Evolutionary conservation across 441 rosid species (phyloP).

Genomic region (Corymbia calophylla): DNA sequence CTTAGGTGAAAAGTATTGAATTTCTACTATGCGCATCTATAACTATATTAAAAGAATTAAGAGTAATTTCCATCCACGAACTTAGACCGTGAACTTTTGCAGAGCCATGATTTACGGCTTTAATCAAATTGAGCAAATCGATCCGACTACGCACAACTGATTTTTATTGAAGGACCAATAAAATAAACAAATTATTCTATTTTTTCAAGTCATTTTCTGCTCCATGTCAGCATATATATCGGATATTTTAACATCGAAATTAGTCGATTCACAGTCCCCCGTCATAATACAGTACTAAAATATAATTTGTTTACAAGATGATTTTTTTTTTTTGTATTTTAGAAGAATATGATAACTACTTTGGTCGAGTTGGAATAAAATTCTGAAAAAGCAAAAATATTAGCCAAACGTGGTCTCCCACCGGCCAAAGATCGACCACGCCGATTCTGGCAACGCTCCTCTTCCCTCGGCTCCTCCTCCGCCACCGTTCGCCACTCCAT

Average conservation of each 20-base stretch:
- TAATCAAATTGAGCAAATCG: too few species aligned
- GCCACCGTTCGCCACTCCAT: background rate
- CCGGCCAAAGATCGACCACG: background rate
- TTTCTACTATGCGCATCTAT: too few species aligned
- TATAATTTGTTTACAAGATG: background rate
- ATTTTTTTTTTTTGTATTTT: background rate
- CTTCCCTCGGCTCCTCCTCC: background rate
- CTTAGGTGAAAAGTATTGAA: fast-evolving
- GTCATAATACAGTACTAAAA: fast-evolving
- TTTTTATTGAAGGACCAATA: background rate
- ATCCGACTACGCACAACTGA: too few species aligned
- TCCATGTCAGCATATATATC: background rate
- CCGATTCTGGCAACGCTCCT: background rate
- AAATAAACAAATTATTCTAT: background rate
- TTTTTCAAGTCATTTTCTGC: background rate
- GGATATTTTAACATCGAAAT: background rate
- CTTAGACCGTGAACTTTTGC: too few species aligned
- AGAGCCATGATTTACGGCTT: too few species aligned
- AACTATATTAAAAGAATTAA: too few species aligned
- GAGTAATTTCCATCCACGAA: too few species aligned
- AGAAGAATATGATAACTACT: background rate
- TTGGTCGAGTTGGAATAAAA: background rate
- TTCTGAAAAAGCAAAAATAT: background rate
- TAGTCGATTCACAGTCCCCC: background rate
- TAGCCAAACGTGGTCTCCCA: background rate